A percentile compares a stretch with the other conserved stretches of the same genome.
These are phyloP conservation scores for Alternaria sp. DNA, from an alignment of 2,329 filamentous ascomycete genomes.

Conservation along the genomic window DNA sequence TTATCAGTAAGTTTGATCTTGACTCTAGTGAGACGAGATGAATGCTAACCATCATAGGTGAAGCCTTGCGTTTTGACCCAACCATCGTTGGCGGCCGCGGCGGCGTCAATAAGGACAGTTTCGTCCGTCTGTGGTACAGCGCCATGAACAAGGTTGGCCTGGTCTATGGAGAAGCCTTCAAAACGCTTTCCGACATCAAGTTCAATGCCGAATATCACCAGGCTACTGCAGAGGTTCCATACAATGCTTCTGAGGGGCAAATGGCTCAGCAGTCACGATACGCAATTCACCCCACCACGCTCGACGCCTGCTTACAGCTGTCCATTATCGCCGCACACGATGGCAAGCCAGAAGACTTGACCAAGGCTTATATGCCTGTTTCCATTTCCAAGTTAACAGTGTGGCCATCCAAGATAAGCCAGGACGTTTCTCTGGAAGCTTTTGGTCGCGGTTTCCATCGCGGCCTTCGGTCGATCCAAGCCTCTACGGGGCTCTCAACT, in stretches of 20 bases:
- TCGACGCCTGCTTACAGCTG: constrained; percentile 47
- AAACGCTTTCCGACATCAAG: constrained; percentile 20
- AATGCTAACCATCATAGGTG: too few relatives aligned
- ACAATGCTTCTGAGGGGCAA: constrained; percentile 18
- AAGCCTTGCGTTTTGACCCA: too few relatives aligned
- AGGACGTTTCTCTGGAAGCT: background rate
- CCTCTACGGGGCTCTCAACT: too few relatives aligned
- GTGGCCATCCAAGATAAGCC: background rate
- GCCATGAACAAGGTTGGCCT: constrained; percentile 29
- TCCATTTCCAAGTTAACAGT: background rate
- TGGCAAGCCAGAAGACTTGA: constrained; percentile 20
- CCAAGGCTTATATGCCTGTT: constrained; percentile 25
- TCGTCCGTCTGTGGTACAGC: constrained; percentile 30
- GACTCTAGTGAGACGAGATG: too few relatives aligned
- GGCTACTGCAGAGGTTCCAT: constrained; percentile 18
- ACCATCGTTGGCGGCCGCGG: too few relatives aligned
- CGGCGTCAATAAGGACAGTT: too few relatives aligned
- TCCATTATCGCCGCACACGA: constrained; percentile 26
- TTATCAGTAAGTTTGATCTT: too few relatives aligned
- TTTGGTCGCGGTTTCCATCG: background rate
- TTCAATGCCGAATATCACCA: constrained; percentile 11
- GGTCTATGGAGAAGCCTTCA: constrained; percentile 34
- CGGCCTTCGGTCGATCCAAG: background rate
- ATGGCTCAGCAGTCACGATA: constrained; percentile 41
- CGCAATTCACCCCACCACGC: constrained; percentile 44